These are phyloP conservation scores for Colletotrichum sp. DNA, from an alignment of 2,329 filamentous ascomycete species.

Conservation along the genomic window DNA sequence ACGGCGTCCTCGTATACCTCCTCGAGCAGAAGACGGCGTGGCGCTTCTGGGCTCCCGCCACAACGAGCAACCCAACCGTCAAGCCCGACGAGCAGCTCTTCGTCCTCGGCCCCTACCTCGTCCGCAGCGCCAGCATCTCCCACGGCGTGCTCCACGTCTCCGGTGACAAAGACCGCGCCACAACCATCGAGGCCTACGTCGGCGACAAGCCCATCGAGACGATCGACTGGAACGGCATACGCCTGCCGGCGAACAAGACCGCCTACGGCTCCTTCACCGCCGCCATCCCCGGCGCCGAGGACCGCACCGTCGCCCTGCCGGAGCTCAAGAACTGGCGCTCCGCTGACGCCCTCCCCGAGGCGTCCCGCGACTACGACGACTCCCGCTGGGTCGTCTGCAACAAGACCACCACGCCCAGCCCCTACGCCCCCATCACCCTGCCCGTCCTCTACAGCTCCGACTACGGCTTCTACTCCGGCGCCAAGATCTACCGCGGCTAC, in stretches of 20 bases:
- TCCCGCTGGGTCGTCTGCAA: conserved; percentile 68
- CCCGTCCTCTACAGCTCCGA: conserved; percentile 74
- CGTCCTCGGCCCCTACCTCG: conserved; percentile 67
- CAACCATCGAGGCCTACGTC: conserved; percentile 62
- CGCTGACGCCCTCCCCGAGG: conserved; percentile 74
- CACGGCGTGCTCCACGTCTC: conserved; percentile 64
- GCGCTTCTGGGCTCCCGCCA: conserved; percentile 69
- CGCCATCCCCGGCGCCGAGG: conserved; percentile 45
- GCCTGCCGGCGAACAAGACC: conserved; percentile 37
- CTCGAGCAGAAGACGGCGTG: conserved; percentile 70
- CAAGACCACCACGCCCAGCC: conserved; percentile 65
- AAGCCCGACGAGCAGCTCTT: conserved; percentile 57
- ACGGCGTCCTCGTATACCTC: conserved; percentile 58
- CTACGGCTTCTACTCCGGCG: conserved; percentile 76
- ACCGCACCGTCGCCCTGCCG: conserved; percentile 57
- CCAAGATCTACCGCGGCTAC: conserved; percentile 72
- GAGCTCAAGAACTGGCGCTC: conserved; percentile 70
- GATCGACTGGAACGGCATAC: conserved; percentile 60
- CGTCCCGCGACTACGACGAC: conserved; percentile 70
- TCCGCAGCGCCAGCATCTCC: conserved; percentile 63
- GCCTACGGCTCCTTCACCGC: conserved; percentile 53
- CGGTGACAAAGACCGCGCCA: conserved; percentile 74
- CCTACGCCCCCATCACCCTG: conserved; percentile 59
- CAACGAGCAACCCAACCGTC: conserved; percentile 37
- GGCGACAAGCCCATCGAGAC: conserved; percentile 61